Base-by-base conservation (phyloP, 2,329 filamentous ascomycete species). In the Talaromyces sp. region DNA sequence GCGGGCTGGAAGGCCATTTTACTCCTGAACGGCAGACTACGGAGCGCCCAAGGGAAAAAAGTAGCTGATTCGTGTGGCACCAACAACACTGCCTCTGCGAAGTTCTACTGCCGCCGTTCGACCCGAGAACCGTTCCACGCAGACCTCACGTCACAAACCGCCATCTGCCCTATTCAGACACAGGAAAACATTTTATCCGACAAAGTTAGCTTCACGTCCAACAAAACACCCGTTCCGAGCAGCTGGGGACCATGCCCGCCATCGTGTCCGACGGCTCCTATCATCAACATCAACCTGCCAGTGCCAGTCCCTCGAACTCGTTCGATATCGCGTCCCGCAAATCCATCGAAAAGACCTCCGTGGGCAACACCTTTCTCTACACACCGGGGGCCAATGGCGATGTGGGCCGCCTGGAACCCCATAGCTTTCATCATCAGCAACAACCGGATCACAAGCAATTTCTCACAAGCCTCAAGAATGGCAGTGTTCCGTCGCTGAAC, bases 401-500 rank as follows among this genome's bases (percentile, higher is more conserved):
- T 67, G 70, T 74, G n/a, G 77, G 72, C 61, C 73, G 77, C 62
- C 68, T 77, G 61, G 78, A 81, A 61, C 65, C 74, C 17, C 72
- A 72, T 45, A 61, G n/a, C 25, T 37, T 66, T 45, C 56, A 65
- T 47, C 72, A 76, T 63, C 74, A 76, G 68, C 72, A 76, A 64
- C 74, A 76, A 68, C 78, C 81, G 67, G 78, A 67, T 27, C 62
- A 68, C 37, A 61, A 76, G 64, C 72, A 74, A 58, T 71, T 79
- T 67, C 67, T 77, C 68, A 75, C 76, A 59, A 73, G 74, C 35
- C 64, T 77, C 41, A 80, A 78, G 72, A 78, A 80, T 75, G 84
- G 86, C 72, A 88, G 84, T 77, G 85, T 88, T 79, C 85, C 82
- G 75, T 83, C 86, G 43, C 73, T 86, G 73, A 83, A 84, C 70